A percentile compares a stretch with the other conserved stretches of the same genome.
Evolutionary conservation across 345 rosid species (phyloP).

Genomic region (Clausena lansium): DNA sequence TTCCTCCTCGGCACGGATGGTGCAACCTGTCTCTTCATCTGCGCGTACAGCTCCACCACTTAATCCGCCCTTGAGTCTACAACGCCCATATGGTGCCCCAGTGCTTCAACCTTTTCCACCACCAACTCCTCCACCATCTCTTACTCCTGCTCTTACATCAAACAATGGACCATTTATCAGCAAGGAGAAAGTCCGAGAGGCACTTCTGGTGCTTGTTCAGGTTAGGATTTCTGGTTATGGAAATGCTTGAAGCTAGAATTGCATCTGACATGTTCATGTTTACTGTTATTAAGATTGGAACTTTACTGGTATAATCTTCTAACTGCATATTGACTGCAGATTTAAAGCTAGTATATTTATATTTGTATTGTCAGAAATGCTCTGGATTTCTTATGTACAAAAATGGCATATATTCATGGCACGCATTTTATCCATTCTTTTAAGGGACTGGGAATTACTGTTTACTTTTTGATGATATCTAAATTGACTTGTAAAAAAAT

Average conservation of each 20-base stretch:
- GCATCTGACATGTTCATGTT: background rate
- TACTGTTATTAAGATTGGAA: background rate
- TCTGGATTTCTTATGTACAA: background rate
- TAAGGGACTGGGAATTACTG: too few relatives aligned
- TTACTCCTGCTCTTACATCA: constrained; percentile 53
- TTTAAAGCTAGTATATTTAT: background rate
- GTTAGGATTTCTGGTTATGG: constrained; percentile 36
- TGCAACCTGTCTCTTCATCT: constrained; percentile 50
- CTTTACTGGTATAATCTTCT: background rate
- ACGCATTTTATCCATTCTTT: too few relatives aligned
- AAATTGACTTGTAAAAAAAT: too few relatives aligned
- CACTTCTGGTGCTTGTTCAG: constrained; percentile 74
- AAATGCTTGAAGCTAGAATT: background rate
- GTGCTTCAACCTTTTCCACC: constrained; percentile 96
- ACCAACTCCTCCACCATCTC: constrained; percentile 84
- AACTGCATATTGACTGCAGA: background rate
- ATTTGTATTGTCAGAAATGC: background rate
- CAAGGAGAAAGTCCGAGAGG: constrained; percentile 80
- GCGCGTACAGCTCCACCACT: constrained; percentile 59
- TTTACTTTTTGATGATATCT: too few relatives aligned
- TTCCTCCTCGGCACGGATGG: constrained; percentile 35
- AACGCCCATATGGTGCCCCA: constrained; percentile 76
- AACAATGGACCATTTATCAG: constrained; percentile 46
- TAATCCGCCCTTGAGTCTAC: constrained; percentile 48
- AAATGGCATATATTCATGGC: background rate